Conservation (phyloP, 139 green algal species). For the Parachlorella kessleri region DNA sequence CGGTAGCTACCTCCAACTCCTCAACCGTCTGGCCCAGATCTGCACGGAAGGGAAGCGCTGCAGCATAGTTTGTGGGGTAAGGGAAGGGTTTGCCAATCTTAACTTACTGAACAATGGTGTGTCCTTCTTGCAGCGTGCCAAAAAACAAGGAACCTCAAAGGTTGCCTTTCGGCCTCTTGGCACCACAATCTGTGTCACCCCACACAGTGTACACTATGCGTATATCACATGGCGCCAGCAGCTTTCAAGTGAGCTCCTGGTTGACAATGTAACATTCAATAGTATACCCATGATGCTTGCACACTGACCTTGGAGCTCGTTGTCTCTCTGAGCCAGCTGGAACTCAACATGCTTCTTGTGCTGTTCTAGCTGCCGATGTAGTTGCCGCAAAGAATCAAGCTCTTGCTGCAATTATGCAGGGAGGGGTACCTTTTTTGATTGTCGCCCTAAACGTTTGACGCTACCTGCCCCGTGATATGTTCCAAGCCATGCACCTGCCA, state of each 20-base stretch:
- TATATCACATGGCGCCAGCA: background rate
- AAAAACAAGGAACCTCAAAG: background rate
- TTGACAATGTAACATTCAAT: too few species aligned
- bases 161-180: background rate
- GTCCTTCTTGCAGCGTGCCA: background rate
- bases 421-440: too few species aligned
- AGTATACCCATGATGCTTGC: background rate
- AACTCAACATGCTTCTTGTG: constrained; percentile 1
- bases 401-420: too few species aligned
- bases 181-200: background rate
- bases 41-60: too few species aligned
- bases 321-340: constrained; percentile 22
- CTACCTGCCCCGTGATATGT: too few species aligned
- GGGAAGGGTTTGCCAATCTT: too few species aligned
- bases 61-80: too few species aligned
- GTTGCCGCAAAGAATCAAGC: too few species aligned
- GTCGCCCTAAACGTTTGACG: too few species aligned
- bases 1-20: background rate
- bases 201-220: background rate
- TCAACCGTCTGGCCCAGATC: constrained; percentile 14
- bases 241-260: background rate
- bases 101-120: too few species aligned
- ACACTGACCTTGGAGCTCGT: constrained; percentile 18
- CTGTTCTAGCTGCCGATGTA: constrained; percentile 8
- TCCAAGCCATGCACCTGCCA: too few species aligned